phyloP scores from a whole-genome alignment of 2,329 filamentous ascomycete species.

The Acrodontium crateriforme region DNA sequence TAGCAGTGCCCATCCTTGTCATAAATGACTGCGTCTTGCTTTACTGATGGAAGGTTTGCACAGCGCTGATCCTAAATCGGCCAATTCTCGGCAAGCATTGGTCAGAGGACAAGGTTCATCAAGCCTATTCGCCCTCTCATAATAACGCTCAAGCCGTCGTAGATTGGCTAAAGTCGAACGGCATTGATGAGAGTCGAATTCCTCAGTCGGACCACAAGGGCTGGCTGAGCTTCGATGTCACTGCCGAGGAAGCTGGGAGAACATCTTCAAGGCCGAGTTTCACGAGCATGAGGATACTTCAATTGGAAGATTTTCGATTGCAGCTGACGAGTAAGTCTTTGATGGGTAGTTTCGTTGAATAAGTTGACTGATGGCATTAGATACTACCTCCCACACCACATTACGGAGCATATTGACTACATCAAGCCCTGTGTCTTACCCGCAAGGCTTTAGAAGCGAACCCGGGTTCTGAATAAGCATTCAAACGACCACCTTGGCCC shows the following conservation, averaged over 20 bases:
- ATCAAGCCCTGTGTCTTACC: constrained; percentile 18
- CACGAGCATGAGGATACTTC: constrained; percentile 14
- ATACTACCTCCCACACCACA: constrained; percentile 14
- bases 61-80: constrained; percentile 6
- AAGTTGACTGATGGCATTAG: no score
- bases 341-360: no score
- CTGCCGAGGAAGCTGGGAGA: constrained; percentile 17
- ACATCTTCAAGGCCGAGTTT: constrained; percentile 15
- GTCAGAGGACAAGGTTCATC: constrained; percentile 11
- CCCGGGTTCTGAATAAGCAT: constrained; percentile 2
- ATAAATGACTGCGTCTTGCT: constrained; percentile 3
- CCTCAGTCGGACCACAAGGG: constrained; percentile 21
- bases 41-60: constrained; percentile 9
- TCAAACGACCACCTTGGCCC: constrained; percentile 5
- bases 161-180: constrained; percentile 14
- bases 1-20: no score
- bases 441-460: no score
- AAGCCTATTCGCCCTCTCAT: constrained; percentile 12
- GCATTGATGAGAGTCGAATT: constrained; percentile 11
- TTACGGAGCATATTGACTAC: constrained; percentile 15
- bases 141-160: constrained; percentile 12
- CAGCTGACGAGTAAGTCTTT: constrained; percentile 12
- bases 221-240: constrained; percentile 21
- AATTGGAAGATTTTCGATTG: constrained; percentile 9
- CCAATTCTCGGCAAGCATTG: constrained; percentile 2